Conservation (phyloP, 2,329 filamentous ascomycete species). For the Aspergillus terreus region DNA sequence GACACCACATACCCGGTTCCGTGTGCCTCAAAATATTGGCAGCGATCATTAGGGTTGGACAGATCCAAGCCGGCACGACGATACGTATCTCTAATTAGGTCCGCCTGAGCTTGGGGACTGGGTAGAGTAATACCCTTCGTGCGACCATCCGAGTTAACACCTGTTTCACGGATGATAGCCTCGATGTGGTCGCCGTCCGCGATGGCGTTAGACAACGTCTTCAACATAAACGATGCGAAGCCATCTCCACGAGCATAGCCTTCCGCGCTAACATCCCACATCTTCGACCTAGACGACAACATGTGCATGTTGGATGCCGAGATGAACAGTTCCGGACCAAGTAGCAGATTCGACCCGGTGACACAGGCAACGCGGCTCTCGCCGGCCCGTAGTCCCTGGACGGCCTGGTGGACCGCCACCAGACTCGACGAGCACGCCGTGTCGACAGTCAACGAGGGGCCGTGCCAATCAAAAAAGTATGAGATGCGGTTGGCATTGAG, state of each 20-base stretch:
- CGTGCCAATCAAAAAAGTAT: conserved; percentile 17
- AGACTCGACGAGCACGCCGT: conserved; percentile 41
- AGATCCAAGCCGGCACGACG: conserved; percentile 28
- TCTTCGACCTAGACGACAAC: conserved; percentile 49
- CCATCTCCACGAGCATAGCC: conserved; percentile 52
- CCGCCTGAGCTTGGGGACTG: conserved; percentile 27
- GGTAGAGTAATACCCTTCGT: conserved; percentile 19
- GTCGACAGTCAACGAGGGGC: conserved; percentile 38
- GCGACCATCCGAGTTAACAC: conserved; percentile 26
- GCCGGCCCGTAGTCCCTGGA: conserved; percentile 18
- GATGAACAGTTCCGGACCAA: conserved; percentile 22
- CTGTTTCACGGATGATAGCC: conserved; percentile 24
- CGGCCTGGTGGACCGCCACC: conserved; percentile 24
- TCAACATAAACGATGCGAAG: conserved; percentile 15
- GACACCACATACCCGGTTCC: conserved; percentile 30
- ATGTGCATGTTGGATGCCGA: conserved; percentile 26
- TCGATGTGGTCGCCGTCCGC: conserved; percentile 40
- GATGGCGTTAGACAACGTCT: conserved; percentile 32
- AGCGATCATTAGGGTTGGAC: conserved; percentile 13
- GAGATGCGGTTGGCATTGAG: conserved; percentile 25
- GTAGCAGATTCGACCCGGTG: background rate
- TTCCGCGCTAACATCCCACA: conserved; percentile 39
- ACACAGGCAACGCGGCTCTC: conserved; percentile 12
- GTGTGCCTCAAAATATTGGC: conserved; percentile 41
- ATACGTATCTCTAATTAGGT: conserved; percentile 35